Percentiles rank a stretch among this genome's conserved stretches.
phyloP scores from a whole-genome alignment of 202 grass and related monocot species.

The Zoysia matrella region DNA sequence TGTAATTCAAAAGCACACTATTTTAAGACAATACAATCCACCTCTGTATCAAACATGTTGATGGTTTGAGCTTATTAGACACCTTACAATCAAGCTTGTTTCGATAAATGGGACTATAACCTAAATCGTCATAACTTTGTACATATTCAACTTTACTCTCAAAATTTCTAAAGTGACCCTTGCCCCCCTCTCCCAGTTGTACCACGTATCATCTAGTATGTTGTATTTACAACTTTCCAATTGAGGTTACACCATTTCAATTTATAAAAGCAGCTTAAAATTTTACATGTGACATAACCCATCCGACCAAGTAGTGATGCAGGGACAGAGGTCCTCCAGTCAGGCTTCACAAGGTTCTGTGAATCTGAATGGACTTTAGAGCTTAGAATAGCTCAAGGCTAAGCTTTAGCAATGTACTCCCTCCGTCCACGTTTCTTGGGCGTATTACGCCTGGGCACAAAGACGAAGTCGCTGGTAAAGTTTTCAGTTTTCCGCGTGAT shows the following conservation, averaged over 20 bases:
- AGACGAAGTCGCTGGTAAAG: no score
- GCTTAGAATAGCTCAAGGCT: no score
- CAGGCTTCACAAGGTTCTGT: neutral
- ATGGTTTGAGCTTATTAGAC: neutral
- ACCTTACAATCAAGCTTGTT: neutral
- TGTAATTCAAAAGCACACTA: no score
- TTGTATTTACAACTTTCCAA: constrained; percentile 42
- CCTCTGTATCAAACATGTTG: neutral
- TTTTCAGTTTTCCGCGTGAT: no score
- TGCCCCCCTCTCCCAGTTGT: neutral
- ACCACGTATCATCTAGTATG: neutral
- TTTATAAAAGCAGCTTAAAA: neutral
- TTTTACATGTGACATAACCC: neutral
- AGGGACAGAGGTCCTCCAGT: neutral
- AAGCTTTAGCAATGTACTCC: no score
- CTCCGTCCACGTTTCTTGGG: no score
- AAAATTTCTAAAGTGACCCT: neutral
- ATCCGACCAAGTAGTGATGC: neutral
- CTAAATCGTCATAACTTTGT: no score
- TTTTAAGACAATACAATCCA: no score
- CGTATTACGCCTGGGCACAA: no score
- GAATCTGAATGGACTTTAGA: no score
- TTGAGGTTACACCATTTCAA: neutral
- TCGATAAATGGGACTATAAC: neutral
- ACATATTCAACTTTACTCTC: neutral